Percentiles rank a stretch among this genome's conserved stretches.
Conservation (phyloP, 345 rosid genomes). For the Xanthoceras sorbifolium region DNA sequence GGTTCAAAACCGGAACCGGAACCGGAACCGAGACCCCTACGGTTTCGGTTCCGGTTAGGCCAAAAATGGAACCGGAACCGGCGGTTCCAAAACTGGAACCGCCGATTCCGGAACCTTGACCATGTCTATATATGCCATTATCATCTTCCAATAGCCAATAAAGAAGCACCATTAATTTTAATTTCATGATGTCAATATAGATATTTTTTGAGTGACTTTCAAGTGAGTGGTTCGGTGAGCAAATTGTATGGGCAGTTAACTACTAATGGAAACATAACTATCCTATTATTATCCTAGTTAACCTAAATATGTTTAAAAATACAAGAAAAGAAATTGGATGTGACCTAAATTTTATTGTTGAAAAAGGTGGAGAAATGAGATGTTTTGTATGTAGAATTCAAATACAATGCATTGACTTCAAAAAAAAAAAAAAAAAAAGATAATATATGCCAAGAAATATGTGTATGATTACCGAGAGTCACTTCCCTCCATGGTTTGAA, state of each 20-base stretch:
- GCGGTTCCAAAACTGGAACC: too few relatives aligned
- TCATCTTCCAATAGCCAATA: neutral
- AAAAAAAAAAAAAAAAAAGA: neutral
- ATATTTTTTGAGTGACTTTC: slow-evolving; percentile 7
- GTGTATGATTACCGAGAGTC: too few relatives aligned
- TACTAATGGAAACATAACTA: neutral
- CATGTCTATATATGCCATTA: neutral
- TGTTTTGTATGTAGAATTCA: neutral
- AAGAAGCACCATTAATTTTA: neutral
- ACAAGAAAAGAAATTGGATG: neutral
- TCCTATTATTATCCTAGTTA: neutral
- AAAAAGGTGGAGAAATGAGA: too few relatives aligned
- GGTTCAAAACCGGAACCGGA: too few relatives aligned
- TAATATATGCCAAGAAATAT: neutral
- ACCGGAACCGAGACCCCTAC: too few relatives aligned
- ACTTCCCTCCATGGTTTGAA: too few relatives aligned
- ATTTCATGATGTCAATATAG: neutral
- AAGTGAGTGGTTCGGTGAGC: neutral
- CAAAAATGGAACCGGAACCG: too few relatives aligned
- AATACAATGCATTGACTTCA: neutral
- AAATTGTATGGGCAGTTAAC: neutral
- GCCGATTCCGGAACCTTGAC: too few relatives aligned
- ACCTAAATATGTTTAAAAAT: neutral
- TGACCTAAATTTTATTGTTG: neutral
- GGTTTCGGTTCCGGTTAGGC: too few relatives aligned